phyloP scores from a whole-genome alignment of 371 early-diverging fungal species.

The Actinomucor elegans region DNA sequence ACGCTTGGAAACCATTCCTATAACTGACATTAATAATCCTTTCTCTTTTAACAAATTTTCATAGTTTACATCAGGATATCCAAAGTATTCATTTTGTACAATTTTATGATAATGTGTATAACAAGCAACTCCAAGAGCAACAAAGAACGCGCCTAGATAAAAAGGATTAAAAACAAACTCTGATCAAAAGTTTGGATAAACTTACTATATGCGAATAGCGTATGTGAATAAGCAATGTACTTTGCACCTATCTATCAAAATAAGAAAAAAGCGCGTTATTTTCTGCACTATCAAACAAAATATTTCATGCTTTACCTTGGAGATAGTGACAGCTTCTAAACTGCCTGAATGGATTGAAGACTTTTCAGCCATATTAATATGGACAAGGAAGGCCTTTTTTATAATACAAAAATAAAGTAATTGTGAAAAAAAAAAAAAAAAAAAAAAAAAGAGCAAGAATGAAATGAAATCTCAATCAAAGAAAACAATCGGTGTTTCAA shows the following conservation, averaged over 20 bases:
- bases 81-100: constrained; percentile 75
- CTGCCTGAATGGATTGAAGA: constrained; percentile 8
- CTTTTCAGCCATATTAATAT: constrained; percentile 20
- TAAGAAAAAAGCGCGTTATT: not conserved
- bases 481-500: no score
- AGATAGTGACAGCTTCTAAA: constrained; percentile 10
- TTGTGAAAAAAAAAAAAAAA: not conserved
- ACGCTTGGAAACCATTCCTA: constrained; percentile 89
- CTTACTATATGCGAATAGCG: constrained; percentile 65
- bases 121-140: constrained; percentile 67
- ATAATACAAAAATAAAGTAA: not conserved
- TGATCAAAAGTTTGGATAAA: no score
- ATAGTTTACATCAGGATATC: constrained; percentile 68
- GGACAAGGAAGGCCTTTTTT: not conserved
- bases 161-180: not conserved
- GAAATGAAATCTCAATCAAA: no score
- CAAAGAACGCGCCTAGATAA: constrained; percentile 65
- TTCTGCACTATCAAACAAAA: no score
- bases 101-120: constrained; percentile 78
- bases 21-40: not conserved
- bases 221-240: constrained; percentile 66
- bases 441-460: no score
- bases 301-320: not conserved
- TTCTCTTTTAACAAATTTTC: not conserved
- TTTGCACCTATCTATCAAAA: constrained; percentile 55